Evolutionary conservation across 805 yeast genomes (phyloP).

Genomic region (Kodamaea kakaduensis): DNA sequence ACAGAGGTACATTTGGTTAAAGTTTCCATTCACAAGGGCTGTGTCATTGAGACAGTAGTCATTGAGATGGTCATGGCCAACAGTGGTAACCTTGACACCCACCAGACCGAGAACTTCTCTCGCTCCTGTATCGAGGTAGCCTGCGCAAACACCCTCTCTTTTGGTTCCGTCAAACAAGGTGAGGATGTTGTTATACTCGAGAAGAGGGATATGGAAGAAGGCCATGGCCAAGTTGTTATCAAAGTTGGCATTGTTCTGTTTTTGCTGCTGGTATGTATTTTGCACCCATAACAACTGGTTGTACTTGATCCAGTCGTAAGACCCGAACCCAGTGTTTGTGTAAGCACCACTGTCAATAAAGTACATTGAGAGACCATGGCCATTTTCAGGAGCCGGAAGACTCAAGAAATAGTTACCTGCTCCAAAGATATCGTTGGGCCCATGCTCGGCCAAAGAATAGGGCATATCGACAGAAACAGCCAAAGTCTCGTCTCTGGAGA

Average conservation of each 20-base stretch:
- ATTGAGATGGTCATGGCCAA: conserved; percentile 95
- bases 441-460: conserved; percentile 54
- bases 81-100: conserved; percentile 70
- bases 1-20: conserved; percentile 68
- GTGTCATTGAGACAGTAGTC: conserved; percentile 75
- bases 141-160: conserved; percentile 77
- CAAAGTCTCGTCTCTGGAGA: conserved; percentile 60
- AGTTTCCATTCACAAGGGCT: conserved; percentile 19
- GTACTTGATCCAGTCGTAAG: conserved; percentile 82
- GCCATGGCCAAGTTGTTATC: conserved; percentile 65
- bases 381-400: conserved; percentile 36
- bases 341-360: conserved; percentile 83
- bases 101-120: conserved; percentile 51
- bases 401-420: conserved; percentile 65
- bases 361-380: conserved; percentile 53
- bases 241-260: conserved; percentile 28
- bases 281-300: conserved; percentile 59
- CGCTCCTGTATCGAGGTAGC: conserved; percentile 65
- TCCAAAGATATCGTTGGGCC: conserved; percentile 66
- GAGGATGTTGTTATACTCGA: conserved; percentile 62
- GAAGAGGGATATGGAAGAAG: conserved; percentile 90
- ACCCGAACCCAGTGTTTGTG: conserved; percentile 62
- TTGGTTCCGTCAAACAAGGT: conserved; percentile 54
- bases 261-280: conserved; percentile 24
- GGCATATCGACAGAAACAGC: conserved; percentile 56